phyloP scores from a whole-genome alignment of 345 rosid genomes.

The Melastoma malabathricum region DNA sequence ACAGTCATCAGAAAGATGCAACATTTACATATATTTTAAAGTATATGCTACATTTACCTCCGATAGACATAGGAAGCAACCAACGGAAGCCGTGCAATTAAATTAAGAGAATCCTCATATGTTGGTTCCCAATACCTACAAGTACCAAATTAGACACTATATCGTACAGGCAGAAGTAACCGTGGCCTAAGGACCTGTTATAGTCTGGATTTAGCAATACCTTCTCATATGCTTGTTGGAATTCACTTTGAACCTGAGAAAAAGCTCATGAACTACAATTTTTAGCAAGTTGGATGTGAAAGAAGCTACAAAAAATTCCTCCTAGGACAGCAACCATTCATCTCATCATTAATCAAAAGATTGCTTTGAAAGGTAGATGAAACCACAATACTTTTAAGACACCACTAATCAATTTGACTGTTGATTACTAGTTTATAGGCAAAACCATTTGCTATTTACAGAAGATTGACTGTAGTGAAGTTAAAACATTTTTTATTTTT shows the following conservation, averaged over 20 bases:
- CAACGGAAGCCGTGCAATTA: conserved; percentile 82
- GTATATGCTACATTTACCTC: conserved; percentile 35
- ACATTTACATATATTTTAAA: background rate
- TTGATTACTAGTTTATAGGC: too few relatives aligned
- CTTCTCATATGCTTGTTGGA: conserved; percentile 81
- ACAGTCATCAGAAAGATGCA: too few relatives aligned
- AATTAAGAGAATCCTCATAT: conserved; percentile 74
- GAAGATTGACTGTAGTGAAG: too few relatives aligned
- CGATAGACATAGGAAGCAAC: conserved; percentile 86
- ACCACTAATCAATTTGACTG: too few relatives aligned
- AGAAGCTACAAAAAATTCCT: too few relatives aligned
- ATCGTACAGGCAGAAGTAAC: conserved; percentile 6
- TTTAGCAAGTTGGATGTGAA: too few relatives aligned
- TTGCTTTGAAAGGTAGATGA: too few relatives aligned
- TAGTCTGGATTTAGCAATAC: conserved; percentile 63
- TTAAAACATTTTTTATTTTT: too few relatives aligned
- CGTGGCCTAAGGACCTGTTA: conserved; percentile 9
- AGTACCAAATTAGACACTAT: conserved; percentile 6
- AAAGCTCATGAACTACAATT: background rate
- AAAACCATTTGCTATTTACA: too few relatives aligned
- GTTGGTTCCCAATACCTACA: conserved; percentile 97
- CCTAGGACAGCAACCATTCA: too few relatives aligned
- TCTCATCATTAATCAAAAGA: too few relatives aligned
- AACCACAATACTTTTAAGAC: too few relatives aligned
- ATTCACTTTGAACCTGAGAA: conserved; percentile 90